A percentile compares a stretch with the other conserved stretches of the same genome.
Conservation (phyloP, 768 basidiomycete species). For the Termitomyces sp. region DNA sequence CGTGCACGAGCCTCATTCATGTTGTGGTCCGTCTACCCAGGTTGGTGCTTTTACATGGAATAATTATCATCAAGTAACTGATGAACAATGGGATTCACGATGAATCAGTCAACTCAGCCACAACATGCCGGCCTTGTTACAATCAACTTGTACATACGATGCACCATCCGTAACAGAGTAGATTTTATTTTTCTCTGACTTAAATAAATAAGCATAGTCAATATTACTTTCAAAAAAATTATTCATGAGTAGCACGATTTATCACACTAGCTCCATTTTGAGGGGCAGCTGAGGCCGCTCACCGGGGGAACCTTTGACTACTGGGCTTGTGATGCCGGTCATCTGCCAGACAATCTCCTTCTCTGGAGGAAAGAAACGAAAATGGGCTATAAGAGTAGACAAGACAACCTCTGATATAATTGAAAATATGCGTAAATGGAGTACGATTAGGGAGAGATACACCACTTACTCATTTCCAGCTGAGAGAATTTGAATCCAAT, state of each 20-base stretch:
- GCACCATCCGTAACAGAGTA: not conserved
- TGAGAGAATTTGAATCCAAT: conserved; percentile 37
- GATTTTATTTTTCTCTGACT: not conserved
- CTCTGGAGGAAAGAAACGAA: conserved; percentile 12
- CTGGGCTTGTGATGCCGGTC: conserved; percentile 9
- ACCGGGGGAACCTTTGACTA: conserved; percentile 6
- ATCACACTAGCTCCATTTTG: conserved; percentile 5
- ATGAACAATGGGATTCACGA: not conserved
- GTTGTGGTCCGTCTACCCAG: not conserved
- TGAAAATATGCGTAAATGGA: not conserved
- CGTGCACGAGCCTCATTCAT: not conserved
- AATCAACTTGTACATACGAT: not conserved
- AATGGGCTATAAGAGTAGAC: conserved; percentile 11
- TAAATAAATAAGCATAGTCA: not conserved
- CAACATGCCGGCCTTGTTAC: not conserved
- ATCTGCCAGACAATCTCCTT: conserved; percentile 16
- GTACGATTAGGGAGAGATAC: not conserved
- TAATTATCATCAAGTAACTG: not conserved
- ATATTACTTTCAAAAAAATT: not conserved
- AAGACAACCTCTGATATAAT: conserved; percentile 12
- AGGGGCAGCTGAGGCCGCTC: conserved; percentile 10
- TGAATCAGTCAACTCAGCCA: not conserved
- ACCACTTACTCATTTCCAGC: conserved; percentile 30
- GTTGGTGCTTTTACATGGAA: not conserved
- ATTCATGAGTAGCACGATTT: not conserved